Base-by-base conservation (phyloP, 371 early-diverging fungal genomes). In the Dinochytrium kinnereticum region DNA sequence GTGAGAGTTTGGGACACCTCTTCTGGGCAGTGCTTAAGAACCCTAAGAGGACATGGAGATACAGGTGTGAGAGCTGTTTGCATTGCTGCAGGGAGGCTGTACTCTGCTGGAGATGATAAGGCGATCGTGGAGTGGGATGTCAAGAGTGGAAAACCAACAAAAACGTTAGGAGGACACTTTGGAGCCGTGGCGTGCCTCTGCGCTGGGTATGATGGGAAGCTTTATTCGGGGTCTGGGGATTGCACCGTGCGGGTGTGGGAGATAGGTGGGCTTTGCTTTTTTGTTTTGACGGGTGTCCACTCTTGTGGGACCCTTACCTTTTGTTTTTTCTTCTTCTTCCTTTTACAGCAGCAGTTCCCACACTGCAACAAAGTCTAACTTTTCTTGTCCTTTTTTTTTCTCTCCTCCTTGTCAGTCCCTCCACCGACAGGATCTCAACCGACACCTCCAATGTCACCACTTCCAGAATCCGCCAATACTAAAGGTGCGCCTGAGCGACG, bases 1-100 rank as follows among this genome's bases (percentile, higher is more conserved):
- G 90, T 98, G 79, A 90, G 93, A 64, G 84, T 95, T 26, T 94
- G 96, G 94, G 91, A 94, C 76, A 82, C 93, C 51, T 81, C 81
- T 31, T 89, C 92, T n/a, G 93, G 96, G 19, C 82, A 89, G 51
- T 94, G 95, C 57, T 76, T 95, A 0, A 88, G 91, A 50, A 94
- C 95, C 0, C 78, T 96, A 55, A 90, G 91, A 80, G 95, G 95
- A 0, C 95, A 96, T 13, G 92, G 93, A 69, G 59, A 57, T 44
- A 49, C 59, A 19, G 95, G 94, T 36, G 92, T 98, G 0, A 92
- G 95, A 90, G 88, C 92, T 13, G 59, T 82, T 1, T 69, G 68
- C 50, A 44, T 78, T n/a, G 76, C 79, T 40, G 74, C 71, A 26
- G 77, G 75, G 17, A 57, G 55, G 28, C 64, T 83, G 7, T 78